Evolutionary conservation across 2,329 filamentous ascomycete species (phyloP).

Genomic region (Fusarium sp.): DNA sequence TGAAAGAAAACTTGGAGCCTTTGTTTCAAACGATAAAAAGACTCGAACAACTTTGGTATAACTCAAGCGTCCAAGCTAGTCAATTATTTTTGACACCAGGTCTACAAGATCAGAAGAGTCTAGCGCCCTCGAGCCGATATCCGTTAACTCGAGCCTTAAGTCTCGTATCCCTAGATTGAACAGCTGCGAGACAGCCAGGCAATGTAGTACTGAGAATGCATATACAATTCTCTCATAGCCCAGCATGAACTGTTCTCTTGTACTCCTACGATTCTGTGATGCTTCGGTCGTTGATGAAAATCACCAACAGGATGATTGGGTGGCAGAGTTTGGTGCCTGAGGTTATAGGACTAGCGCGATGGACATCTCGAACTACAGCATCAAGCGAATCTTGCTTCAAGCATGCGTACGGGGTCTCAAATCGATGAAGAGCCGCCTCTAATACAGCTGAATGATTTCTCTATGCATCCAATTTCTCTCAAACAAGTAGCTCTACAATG

Average conservation of each 20-base stretch:
- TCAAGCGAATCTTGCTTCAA: neutral
- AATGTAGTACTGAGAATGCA: neutral
- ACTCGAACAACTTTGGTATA: rapidly evolving
- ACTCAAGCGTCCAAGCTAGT: too few relatives aligned
- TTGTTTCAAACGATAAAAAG: neutral
- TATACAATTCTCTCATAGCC: neutral
- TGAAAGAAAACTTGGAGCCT: neutral
- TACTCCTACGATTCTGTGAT: neutral
- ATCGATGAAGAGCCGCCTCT: rapidly evolving
- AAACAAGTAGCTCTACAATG: neutral
- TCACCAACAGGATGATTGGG: neutral
- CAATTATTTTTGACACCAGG: neutral
- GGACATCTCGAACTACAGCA: neutral
- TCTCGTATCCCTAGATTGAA: neutral
- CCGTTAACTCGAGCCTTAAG: neutral
- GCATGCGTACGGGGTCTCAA: rapidly evolving
- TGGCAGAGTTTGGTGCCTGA: neutral
- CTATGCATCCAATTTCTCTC: rapidly evolving
- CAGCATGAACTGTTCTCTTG: too few relatives aligned
- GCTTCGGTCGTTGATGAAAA: neutral
- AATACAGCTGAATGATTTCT: neutral
- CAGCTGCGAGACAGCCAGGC: neutral
- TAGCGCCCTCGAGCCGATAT: neutral
- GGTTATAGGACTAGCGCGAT: neutral
- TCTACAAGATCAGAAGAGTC: neutral